These are phyloP conservation scores for Trichoderma atroviride DNA, from an alignment of 2,329 filamentous ascomycete genomes.

Conservation along the genomic window DNA sequence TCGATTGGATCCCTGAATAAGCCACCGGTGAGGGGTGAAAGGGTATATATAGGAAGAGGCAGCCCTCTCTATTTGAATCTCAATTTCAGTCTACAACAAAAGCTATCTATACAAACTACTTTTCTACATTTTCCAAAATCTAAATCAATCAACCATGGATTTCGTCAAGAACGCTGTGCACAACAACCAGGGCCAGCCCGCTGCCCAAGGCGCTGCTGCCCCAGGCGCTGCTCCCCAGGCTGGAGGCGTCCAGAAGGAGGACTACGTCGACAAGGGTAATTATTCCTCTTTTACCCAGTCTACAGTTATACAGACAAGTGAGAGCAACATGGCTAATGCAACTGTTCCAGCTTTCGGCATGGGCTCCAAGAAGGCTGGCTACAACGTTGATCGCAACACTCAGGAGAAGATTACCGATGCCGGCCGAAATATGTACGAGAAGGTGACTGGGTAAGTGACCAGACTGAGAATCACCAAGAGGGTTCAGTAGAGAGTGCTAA, in stretches of 20 bases:
- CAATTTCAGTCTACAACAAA: not conserved
- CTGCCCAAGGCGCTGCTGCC: constrained; percentile 26
- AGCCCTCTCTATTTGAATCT: not conserved
- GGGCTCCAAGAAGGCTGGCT: constrained; percentile 41
- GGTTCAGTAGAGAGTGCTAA: not conserved
- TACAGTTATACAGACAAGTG: not conserved
- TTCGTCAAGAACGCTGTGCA: constrained; percentile 43
- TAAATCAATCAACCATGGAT: constrained; percentile 38
- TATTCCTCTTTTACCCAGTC: not conserved
- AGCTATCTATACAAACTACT: not conserved
- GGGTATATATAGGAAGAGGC: constrained; percentile 5
- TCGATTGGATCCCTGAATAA: constrained; percentile 3
- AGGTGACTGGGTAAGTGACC: constrained; percentile 41
- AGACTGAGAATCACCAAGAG: not conserved
- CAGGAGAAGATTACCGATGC: constrained; percentile 46
- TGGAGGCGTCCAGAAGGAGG: constrained; percentile 30
- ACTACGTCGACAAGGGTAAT: constrained; percentile 46
- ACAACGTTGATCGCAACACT: constrained; percentile 39
- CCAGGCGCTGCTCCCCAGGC: constrained; percentile 28
- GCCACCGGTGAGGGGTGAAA: not conserved
- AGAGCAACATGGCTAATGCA: not conserved
- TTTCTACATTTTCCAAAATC: not conserved
- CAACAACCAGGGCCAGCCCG: constrained; percentile 26
- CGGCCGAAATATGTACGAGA: constrained; percentile 42
- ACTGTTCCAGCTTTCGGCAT: constrained; percentile 35